Evolutionary conservation across 768 basidiomycete genomes (phyloP), one percentile per base, ranked within the genome.

Genomic region (Phylloporus sp.): DNA sequence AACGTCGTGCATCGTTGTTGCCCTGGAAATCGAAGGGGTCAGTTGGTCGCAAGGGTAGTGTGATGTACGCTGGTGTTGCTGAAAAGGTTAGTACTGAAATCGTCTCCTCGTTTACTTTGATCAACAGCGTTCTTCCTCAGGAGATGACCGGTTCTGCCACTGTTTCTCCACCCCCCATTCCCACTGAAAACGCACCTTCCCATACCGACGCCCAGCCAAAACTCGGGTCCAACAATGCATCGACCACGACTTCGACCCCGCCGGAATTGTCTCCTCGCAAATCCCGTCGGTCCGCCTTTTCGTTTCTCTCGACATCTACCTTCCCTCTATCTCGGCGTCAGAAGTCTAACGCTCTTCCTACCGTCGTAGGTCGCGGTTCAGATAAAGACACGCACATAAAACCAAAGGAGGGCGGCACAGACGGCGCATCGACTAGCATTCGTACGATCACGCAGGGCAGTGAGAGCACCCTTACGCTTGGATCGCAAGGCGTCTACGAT

Each of bases 201-300:
- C 48, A 27, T 3, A 4, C 39, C 10, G 41, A 48, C 27, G n/a
- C 15, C 12, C 49, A 12, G 2, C 22, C 45, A 2, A 38, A 44
- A 36, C 5, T n/a, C 35, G 42, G 12, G 23, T 23, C 40, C 6
- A 24, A 40, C 9, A n/a, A 4, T 32, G 5, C 29, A 0, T 27
- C 43, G 11, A 5, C 40, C 44, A 22, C 20, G 4, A n/a, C 35
- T 23, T 18, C 45, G 1, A 20, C 20, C 28, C 32, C 47, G 9
- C 27, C 20, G 12, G 28, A 44, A 29, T 26, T 47, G 2, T 31
- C 53, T 6, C 45, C 48, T 45, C 64, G 50, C 12, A 59, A 47
- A 49, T 3, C 44, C 20, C 62, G 53, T 16, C 45, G 68, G 41
- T 58, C 45, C 28, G 68, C 60, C 3, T 68, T 67, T 53, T 62